phyloP scores from a whole-genome alignment of 768 basidiomycete genomes.

The Lenzites betulinus region DNA sequence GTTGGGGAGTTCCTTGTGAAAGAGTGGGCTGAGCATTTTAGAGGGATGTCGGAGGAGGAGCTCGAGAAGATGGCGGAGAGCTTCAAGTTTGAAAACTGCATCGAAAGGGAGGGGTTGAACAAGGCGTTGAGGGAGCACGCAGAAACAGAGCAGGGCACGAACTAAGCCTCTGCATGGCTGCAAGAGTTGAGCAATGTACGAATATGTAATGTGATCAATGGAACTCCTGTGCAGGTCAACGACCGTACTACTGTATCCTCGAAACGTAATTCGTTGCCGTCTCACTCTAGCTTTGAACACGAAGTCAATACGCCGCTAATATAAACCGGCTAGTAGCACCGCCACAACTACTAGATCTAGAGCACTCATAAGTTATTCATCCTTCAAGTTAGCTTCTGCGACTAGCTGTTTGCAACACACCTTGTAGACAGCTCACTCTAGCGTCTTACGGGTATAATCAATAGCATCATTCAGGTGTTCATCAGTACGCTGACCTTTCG shows the following conservation, averaged over 20 bases:
- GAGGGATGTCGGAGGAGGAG: conserved; percentile 55
- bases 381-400: too few relatives aligned
- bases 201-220: not conserved
- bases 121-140: conserved; percentile 31
- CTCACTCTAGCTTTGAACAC: conserved; percentile 60
- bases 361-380: too few relatives aligned
- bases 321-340: conserved; percentile 71
- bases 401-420: too few relatives aligned
- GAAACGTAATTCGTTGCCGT: conserved; percentile 46
- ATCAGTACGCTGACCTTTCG: too few relatives aligned
- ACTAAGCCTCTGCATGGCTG: not conserved
- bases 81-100: conserved; percentile 71
- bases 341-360: too few relatives aligned
- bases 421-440: too few relatives aligned
- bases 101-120: conserved; percentile 60
- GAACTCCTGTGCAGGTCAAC: not conserved
- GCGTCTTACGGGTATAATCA: too few relatives aligned
- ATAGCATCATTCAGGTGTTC: too few relatives aligned
- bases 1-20: conserved; percentile 67
- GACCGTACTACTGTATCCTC: not conserved
- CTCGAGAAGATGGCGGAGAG: conserved; percentile 71
- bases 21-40: conserved; percentile 75
- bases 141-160: conserved; percentile 1
- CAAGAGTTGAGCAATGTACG: conserved; percentile 2
- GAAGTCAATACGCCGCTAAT: conserved; percentile 55